These are phyloP conservation scores for Rhodotorula kratochvilovae DNA, from an alignment of 768 basidiomycete species.

Conservation along the genomic window DNA sequence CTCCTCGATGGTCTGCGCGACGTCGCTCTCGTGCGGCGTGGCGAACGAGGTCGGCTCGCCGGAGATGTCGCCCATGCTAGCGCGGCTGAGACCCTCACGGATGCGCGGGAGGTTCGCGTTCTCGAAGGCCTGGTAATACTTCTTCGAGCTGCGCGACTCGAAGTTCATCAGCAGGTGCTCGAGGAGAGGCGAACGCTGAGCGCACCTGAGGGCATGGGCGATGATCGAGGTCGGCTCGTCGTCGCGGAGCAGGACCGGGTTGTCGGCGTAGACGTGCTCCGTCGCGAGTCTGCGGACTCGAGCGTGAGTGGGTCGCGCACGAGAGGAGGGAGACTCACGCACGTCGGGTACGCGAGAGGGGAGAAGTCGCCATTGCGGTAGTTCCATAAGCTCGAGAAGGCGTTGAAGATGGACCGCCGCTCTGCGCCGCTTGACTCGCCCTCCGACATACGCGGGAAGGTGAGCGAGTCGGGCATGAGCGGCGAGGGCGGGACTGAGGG, in stretches of 20 bases:
- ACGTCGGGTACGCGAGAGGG: conserved; percentile 56
- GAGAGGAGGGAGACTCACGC: conserved; percentile 48
- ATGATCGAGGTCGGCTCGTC: conserved; percentile 98
- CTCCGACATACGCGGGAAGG: conserved; percentile 43
- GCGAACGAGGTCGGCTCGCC: too few species aligned
- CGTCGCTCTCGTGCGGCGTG: not conserved
- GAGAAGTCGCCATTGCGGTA: conserved; percentile 54
- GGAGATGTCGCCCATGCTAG: not conserved
- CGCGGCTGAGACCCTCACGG: conserved; percentile 41
- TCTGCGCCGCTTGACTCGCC: conserved; percentile 57
- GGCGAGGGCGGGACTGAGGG: conserved; percentile 40
- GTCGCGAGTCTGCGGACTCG: conserved; percentile 40
- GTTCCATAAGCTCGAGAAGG: conserved; percentile 77
- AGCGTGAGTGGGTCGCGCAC: not conserved
- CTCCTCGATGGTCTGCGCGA: conserved; percentile 16
- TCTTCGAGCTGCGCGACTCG: conserved; percentile 44
- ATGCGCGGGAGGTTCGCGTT: not conserved
- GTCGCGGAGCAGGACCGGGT: conserved; percentile 87
- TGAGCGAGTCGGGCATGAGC: not conserved
- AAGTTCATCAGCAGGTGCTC: not conserved
- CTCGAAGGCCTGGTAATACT: conserved; percentile 43
- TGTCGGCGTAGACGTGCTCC: conserved; percentile 91
- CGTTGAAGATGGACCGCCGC: conserved; percentile 66
- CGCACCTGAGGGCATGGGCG: conserved; percentile 82
- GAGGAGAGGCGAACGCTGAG: conserved; percentile 1